Evolutionary conservation across 257 asterid genomes (phyloP).

Genomic region (Solanum appendiculatum): DNA sequence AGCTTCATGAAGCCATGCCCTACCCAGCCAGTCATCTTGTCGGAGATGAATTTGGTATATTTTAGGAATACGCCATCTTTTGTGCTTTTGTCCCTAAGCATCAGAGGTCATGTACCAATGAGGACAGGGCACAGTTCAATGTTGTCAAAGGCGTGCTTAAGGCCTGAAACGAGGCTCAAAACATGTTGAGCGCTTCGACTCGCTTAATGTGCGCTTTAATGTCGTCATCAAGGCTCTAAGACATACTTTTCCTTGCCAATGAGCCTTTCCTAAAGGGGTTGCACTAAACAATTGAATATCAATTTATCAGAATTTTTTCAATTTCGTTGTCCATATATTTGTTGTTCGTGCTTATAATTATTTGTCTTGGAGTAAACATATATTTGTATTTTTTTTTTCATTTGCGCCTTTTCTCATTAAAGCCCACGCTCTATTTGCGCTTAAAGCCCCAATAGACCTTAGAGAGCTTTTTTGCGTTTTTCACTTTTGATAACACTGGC

Average conservation of each 20-base stretch:
- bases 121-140: neutral
- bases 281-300: neutral
- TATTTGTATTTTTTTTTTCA: neutral
- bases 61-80: neutral
- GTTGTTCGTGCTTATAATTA: neutral
- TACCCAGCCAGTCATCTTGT: neutral
- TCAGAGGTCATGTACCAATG: neutral
- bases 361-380: neutral
- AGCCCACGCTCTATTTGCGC: neutral
- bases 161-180: neutral
- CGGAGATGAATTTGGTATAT: neutral
- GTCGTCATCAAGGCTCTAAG: neutral
- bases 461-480: neutral
- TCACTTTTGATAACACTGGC: neutral
- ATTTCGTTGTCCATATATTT: neutral
- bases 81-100: neutral
- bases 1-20: neutral
- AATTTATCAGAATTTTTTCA: neutral
- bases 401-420: neutral
- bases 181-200: neutral
- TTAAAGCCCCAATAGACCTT: neutral
- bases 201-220: neutral
- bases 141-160: neutral
- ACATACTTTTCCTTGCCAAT: neutral
- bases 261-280: neutral